These are phyloP conservation scores for Elaeis guineensis DNA, from an alignment of 176 grass and related monocot species.

Conservation along the genomic window DNA sequence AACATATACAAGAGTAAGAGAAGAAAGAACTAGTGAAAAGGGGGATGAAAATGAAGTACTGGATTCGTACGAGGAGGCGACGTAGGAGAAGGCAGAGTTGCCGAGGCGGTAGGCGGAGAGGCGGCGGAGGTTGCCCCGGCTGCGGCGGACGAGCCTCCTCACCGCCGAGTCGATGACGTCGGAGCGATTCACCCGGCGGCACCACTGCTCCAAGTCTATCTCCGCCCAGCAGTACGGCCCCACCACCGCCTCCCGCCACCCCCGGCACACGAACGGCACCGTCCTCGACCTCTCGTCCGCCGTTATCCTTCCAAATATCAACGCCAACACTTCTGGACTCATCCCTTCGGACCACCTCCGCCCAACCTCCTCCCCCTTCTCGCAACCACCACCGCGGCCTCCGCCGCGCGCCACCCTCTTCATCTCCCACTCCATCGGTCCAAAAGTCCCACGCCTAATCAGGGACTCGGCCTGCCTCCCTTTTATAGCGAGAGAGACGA, in stretches of 20 bases:
- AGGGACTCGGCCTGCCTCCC: neutral
- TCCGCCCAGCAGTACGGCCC: constrained; percentile 43
- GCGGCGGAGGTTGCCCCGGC: constrained; percentile 28
- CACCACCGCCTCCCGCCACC: constrained; percentile 28
- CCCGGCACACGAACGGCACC: constrained; percentile 44
- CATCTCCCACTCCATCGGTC: neutral
- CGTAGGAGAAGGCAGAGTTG: constrained; percentile 22
- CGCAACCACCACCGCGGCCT: constrained; percentile 8
- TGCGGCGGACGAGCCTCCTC: constrained; percentile 31
- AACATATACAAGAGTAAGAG: neutral
- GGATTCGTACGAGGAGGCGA: constrained; percentile 24
- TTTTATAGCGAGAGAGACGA: too few species aligned
- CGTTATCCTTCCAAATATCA: constrained; percentile 28
- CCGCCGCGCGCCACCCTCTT: neutral
- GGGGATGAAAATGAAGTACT: neutral
- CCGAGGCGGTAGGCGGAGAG: constrained; percentile 49
- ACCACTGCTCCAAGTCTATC: constrained; percentile 50
- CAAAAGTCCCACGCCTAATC: neutral
- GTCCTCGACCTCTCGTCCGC: constrained; percentile 37
- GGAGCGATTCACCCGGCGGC: constrained; percentile 43
- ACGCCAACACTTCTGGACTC: constrained; percentile 42
- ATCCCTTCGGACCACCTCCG: neutral
- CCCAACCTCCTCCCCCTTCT: neutral
- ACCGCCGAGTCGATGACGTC: constrained; percentile 35
- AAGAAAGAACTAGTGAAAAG: neutral